Evolutionary conservation across 2,329 filamentous ascomycete species (phyloP), one percentile per base, ranked within the genome.

Genomic region (Paramyrothecium roridum): DNA sequence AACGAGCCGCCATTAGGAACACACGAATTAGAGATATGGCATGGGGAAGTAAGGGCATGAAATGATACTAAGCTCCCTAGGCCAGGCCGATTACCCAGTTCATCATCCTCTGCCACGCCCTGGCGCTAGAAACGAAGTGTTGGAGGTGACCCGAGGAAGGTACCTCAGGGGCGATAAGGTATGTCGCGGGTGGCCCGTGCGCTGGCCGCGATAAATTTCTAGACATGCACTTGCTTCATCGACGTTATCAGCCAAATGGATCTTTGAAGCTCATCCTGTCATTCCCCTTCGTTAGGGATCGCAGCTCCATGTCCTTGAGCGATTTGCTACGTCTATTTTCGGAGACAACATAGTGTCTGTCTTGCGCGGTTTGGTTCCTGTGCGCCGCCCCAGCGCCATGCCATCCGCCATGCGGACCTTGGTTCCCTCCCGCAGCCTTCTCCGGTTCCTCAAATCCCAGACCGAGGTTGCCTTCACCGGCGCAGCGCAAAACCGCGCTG

Each of bases 361-460:
- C 37, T 6, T 19, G 12, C 37, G 13, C n/a, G 37, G 7, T 19
- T 17, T 13, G 37, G n/a, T 17, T 13, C 7, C 37, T 43, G 37
- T 19, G 37, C 37, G 37, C 37, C 7, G 13, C 12, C 16, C 37
- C 6, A 8, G 13, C 37, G 73, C 65, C 59, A 83, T 83, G 77
- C 75, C 75, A 60, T 71, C 73, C 57, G 67, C 70, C 60, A 63
- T 78, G 64, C 73, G 70, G 59, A 58, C 68, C 45, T 74, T 76
- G 50, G 80, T 78, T 52, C 82, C 82, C 23, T 85, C 82, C 52
- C 72, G 72, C 61, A 76, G 70, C 56, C 81, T 93, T 20, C 78
- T 95, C 59, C 86, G 85, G 62, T 93, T 90, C 70, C 79, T 95
- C 59, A 86, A 85, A 61, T 83, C 79, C 53, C 90, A 93, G 70